Evolutionary conservation across 2,329 filamentous ascomycete species (phyloP).

Genomic region (Ceratocystis diversiconidia): DNA sequence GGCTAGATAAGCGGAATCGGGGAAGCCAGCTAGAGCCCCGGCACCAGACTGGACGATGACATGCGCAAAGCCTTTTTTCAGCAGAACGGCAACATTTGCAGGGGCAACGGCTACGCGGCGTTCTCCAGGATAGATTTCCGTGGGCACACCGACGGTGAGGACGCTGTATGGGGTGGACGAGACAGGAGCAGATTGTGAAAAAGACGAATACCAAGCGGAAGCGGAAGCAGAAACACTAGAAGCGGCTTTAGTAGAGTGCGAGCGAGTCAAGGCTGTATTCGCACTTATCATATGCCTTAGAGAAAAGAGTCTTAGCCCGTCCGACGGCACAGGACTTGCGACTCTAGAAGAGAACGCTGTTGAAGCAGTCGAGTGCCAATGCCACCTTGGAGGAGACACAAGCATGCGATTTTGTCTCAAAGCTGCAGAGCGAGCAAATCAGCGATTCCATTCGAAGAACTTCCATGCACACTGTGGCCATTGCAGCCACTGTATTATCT

Average conservation of each 20-base stretch:
- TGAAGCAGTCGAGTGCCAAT: background rate
- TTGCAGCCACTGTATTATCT: background rate
- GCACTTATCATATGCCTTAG: background rate
- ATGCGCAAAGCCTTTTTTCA: slow-evolving; percentile 71
- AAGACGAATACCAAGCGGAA: background rate
- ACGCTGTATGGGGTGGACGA: slow-evolving; percentile 50
- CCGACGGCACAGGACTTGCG: background rate
- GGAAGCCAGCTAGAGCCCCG: slow-evolving; percentile 63
- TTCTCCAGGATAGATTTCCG: slow-evolving; percentile 65
- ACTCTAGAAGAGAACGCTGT: background rate
- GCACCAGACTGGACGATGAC: slow-evolving; percentile 70
- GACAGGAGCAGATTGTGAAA: slow-evolving; percentile 22
- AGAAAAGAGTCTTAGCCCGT: background rate
- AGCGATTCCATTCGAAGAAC: background rate
- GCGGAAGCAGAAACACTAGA: slow-evolving; percentile 3
- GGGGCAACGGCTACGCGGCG: slow-evolving; percentile 74
- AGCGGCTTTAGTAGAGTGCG: slow-evolving; percentile 29
- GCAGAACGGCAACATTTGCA: slow-evolving; percentile 63
- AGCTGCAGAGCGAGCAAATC: background rate
- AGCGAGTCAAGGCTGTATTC: background rate
- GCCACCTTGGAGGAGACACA: background rate
- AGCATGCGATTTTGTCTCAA: background rate
- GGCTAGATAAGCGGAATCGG: slow-evolving; percentile 59
- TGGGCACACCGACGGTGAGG: slow-evolving; percentile 64
- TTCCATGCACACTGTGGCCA: background rate